Percentiles rank a stretch among this genome's conserved stretches.
Conservation (phyloP, 2,329 filamentous ascomycete species). For the Phialocephala subalpina region DNA sequence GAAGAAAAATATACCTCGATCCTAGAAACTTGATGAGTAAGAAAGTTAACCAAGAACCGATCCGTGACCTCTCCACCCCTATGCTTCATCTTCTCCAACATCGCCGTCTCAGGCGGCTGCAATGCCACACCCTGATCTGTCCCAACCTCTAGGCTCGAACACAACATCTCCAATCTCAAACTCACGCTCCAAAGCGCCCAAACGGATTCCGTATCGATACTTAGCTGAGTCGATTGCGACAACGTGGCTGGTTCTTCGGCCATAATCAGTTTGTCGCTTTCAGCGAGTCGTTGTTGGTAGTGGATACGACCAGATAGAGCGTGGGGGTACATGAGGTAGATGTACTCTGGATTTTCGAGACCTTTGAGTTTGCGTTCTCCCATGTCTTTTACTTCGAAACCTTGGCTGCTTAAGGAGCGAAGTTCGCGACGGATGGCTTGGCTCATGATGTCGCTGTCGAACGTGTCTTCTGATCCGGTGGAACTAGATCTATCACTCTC, state of each 20-base stretch:
- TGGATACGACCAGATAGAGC: slow-evolving; percentile 82
- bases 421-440: slow-evolving; percentile 86
- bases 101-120: slow-evolving; percentile 81
- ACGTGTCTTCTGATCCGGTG: slow-evolving; percentile 74
- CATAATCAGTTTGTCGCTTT: slow-evolving; percentile 51
- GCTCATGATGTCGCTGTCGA: slow-evolving; percentile 78
- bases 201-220: slow-evolving; percentile 77
- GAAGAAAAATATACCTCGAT: slow-evolving; percentile 77
- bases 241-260: slow-evolving; percentile 62
- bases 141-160: slow-evolving; percentile 82
- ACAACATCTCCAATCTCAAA: slow-evolving; percentile 90
- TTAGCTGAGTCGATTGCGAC: slow-evolving; percentile 70
- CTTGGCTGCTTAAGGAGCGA: slow-evolving; percentile 84
- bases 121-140: slow-evolving; percentile 61
- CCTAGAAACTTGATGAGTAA: slow-evolving; percentile 93
- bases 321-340: slow-evolving; percentile 96
- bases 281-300: slow-evolving; percentile 57
- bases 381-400: slow-evolving; percentile 96
- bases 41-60: slow-evolving; percentile 84
- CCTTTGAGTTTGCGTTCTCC: slow-evolving; percentile 96
- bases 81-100: slow-evolving; percentile 77
- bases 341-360: slow-evolving; percentile 93
- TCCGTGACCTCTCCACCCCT: slow-evolving; percentile 88
- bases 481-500: slow-evolving; percentile 79
- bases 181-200: slow-evolving; percentile 93